Evolutionary conservation across 169 alveolate species (phyloP), one percentile per base, ranked within the genome.

Genomic region (Babesia sp.): DNA sequence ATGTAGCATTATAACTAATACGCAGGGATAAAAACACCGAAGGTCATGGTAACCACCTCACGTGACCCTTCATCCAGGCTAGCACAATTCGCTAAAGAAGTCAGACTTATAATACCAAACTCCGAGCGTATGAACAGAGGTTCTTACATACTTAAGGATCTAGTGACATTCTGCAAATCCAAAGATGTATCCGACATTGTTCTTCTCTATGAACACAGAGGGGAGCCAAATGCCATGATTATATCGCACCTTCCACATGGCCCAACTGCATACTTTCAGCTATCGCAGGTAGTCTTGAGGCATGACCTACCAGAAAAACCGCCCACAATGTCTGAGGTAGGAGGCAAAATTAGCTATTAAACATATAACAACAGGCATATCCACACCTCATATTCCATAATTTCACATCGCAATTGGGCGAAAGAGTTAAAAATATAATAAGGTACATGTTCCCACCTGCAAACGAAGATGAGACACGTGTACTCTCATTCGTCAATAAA

Each of bases 181-280:
- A 95, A 97, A 71, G 96, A 94, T 74, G 95, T 96, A 59, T 90
- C 99, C 2, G 99, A 98, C 83, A 85, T 98, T 18, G 90, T 93
- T 16, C 86, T 90, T 45, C 63, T 84, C 29, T 86, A 87, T 71
- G 91, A 86, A 63, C 87, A 87, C 68, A 82, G 99, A 97, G 85
- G 95, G 22, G 87, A 87, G 72, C 99, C 99, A 0, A 98, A 97
- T 79, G 98, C 99, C 56, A 82, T 98, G 93, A 97, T 98, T 48
- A 93, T 98, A 22, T 95, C 97, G 64, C 99, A 98, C 83, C 80
- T 98, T 76, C 99, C 99, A 4, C 95, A 93, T 70, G 99, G 99
- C 0, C 99, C 99, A 0, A 97, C 99, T 3, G 97, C 99, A 2
- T 96, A 97, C 85, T 97, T 98, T 84, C 98, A 98, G 28, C 78